Evolutionary conservation across 768 basidiomycete genomes (phyloP).

Genomic region (Sarcomyxa edulis): DNA sequence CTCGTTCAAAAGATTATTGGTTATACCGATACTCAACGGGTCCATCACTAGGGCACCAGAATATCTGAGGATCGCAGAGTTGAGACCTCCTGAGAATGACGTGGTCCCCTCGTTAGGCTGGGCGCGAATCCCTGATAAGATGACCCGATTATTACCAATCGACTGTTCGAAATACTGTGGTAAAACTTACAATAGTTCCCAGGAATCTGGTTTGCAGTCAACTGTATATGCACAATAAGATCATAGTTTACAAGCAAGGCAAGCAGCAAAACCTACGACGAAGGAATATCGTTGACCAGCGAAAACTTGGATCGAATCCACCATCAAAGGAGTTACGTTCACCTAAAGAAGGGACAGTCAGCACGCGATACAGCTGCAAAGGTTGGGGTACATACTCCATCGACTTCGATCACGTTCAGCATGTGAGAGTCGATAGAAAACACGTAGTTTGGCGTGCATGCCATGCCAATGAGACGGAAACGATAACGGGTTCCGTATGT

Average conservation of each 20-base stretch:
- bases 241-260: neutral
- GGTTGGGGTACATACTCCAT: constrained; percentile 26
- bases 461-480: too few relatives aligned
- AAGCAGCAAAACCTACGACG: constrained; percentile 23
- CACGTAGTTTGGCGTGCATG: too few relatives aligned
- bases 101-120: constrained; percentile 19
- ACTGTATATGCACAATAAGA: neutral
- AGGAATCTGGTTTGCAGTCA: constrained; percentile 24
- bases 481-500: constrained; percentile 31
- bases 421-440: too few relatives aligned
- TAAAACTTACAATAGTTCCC: constrained; percentile 32
- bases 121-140: constrained; percentile 25
- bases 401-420: constrained; percentile 25
- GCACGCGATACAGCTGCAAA: constrained; percentile 23
- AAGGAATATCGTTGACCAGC: constrained; percentile 38
- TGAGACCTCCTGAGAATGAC: constrained; percentile 37
- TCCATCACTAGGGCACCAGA: constrained; percentile 31
- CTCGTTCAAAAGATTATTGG: constrained; percentile 24
- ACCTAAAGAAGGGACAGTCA: constrained; percentile 29
- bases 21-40: constrained; percentile 23
- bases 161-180: neutral
- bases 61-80: constrained; percentile 52
- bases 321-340: constrained; percentile 22
- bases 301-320: constrained; percentile 33
- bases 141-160: neutral